A percentile compares a stretch with the other conserved stretches of the same genome.
Evolutionary conservation across 305 asterid genomes (phyloP).

Genomic region (Fraxinus ornus): DNA sequence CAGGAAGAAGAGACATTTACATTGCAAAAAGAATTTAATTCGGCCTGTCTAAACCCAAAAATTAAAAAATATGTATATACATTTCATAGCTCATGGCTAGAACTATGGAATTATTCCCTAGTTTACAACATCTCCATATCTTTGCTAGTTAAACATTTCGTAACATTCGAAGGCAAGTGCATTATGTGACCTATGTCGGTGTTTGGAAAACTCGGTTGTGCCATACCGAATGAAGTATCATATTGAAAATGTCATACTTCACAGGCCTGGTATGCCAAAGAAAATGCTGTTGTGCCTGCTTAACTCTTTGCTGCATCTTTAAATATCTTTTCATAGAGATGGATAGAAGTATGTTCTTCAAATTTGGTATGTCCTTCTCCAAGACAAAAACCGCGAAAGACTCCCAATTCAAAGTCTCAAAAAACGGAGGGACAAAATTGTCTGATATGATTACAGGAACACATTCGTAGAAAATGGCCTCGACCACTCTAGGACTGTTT

Average conservation of each 20-base stretch:
- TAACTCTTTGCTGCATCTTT: constrained; percentile 63
- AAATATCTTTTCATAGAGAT: constrained; percentile 46
- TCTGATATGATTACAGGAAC: constrained; percentile 78
- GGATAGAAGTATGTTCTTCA: constrained; percentile 55
- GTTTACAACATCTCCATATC: neutral
- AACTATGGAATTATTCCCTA: neutral
- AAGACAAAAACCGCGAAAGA: constrained; percentile 59
- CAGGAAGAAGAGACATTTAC: neutral
- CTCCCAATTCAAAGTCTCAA: constrained; percentile 72
- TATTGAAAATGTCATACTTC: constrained; percentile 62
- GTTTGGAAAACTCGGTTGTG: constrained; percentile 56
- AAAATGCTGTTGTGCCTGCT: constrained; percentile 68
- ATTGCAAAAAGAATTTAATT: neutral
- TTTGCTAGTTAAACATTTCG: neutral
- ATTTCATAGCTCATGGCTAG: neutral
- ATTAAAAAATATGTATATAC: neutral
- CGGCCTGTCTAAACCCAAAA: neutral
- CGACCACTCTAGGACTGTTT: constrained; percentile 85
- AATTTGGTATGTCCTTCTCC: constrained; percentile 68
- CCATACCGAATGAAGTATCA: constrained; percentile 78
- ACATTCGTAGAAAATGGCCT: constrained; percentile 80
- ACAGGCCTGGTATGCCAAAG: constrained; percentile 72
- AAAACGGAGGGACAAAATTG: constrained; percentile 70
- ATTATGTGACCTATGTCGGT: constrained; percentile 13
- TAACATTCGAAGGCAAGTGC: neutral